phyloP scores from a whole-genome alignment of 257 asterid species.

The Mitragyna speciosa region DNA sequence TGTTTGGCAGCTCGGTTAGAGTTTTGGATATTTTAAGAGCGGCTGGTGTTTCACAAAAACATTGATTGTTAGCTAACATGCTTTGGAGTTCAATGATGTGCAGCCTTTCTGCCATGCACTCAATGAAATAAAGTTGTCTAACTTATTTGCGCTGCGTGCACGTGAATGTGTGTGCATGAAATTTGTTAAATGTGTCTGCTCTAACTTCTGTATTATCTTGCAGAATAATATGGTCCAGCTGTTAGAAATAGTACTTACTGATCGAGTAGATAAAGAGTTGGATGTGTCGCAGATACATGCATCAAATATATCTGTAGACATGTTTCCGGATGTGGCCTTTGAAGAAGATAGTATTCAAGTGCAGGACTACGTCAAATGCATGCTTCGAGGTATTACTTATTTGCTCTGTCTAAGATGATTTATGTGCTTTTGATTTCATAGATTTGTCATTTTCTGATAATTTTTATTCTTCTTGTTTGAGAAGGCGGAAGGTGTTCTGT shows the following conservation, averaged over 20 bases:
- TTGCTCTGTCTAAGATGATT: constrained; percentile 2
- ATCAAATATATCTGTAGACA: constrained; percentile 39
- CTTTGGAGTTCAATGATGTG: not conserved
- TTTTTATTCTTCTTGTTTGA: constrained; percentile 18
- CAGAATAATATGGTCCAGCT: constrained; percentile 70
- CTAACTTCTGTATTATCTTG: constrained; percentile 28
- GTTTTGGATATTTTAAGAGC: not conserved
- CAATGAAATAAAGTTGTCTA: not conserved
- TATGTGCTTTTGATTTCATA: not conserved
- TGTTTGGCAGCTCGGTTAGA: not conserved
- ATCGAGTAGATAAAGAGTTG: constrained; percentile 63
- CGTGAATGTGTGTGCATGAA: not conserved
- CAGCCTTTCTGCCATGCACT: not conserved
- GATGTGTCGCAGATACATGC: constrained; percentile 49
- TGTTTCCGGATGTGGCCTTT: constrained; percentile 48
- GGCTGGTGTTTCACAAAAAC: not conserved
- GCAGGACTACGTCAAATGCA: constrained; percentile 61
- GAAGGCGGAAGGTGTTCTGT: constrained; percentile 69
- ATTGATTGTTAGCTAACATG: not conserved
- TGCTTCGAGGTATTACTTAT: constrained; percentile 62
- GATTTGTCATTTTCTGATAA: constrained; percentile 6
- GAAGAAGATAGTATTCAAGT: constrained; percentile 46
- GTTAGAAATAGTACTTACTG: constrained; percentile 63
- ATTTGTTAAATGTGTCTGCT: constrained; percentile 6
- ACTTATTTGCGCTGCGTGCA: not conserved